phyloP scores from a whole-genome alignment of 345 rosid species.

The Passiflora organensis region DNA sequence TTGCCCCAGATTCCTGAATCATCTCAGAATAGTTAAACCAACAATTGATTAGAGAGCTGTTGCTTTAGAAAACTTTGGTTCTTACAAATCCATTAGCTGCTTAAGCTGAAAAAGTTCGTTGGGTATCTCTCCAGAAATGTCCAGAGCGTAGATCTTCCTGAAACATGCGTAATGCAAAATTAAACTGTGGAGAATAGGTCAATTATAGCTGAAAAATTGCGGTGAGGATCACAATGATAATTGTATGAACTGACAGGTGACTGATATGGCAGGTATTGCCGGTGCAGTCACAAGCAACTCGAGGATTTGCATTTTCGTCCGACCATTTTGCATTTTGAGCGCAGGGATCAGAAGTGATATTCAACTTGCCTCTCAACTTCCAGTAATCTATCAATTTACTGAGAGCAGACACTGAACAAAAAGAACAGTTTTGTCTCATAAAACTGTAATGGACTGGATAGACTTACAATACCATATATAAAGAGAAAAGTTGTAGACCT shows the following conservation, averaged over 20 bases:
- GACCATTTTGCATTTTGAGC: constrained; percentile 36
- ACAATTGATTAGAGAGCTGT: background rate
- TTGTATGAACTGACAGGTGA: constrained; percentile 38
- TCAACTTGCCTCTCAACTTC: constrained; percentile 39
- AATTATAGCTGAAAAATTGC: background rate
- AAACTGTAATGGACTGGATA: too few species aligned
- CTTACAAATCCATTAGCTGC: constrained; percentile 48
- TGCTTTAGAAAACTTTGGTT: background rate
- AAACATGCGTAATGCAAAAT: constrained; percentile 2
- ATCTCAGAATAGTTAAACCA: constrained; percentile 2
- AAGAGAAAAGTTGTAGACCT: constrained; percentile 21
- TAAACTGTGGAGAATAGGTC: background rate
- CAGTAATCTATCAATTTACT: constrained; percentile 39
- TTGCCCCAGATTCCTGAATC: constrained; percentile 47
- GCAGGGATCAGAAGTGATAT: constrained; percentile 40
- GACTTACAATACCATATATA: background rate
- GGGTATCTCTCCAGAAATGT: constrained; percentile 46
- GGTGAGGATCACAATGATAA: background rate
- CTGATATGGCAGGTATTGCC: constrained; percentile 42
- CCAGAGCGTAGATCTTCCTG: constrained; percentile 62
- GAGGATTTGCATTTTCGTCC: constrained; percentile 34
- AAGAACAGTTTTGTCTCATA: background rate
- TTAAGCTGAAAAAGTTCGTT: constrained; percentile 40
- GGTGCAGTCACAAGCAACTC: constrained; percentile 40
- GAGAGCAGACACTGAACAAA: constrained; percentile 41